Conservation (phyloP, 768 basidiomycete genomes). For the Tylopilus vinaceipallidus region DNA sequence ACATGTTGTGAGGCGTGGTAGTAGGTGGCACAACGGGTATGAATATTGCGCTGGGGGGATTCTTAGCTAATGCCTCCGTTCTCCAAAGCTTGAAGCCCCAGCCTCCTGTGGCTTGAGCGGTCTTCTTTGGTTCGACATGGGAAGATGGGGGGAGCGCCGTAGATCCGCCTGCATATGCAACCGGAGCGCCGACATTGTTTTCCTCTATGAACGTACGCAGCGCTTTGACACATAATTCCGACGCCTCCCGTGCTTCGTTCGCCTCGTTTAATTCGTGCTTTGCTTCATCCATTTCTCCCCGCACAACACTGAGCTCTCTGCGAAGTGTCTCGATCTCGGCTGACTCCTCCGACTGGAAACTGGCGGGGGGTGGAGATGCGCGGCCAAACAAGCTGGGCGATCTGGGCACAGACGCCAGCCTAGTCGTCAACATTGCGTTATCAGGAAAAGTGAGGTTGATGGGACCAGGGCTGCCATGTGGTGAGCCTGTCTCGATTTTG, state of each 20-base stretch:
- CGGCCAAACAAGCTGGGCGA: conserved; percentile 56
- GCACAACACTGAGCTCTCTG: conserved; percentile 54
- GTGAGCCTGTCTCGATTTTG: conserved; percentile 33
- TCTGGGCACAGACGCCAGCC: conserved; percentile 27
- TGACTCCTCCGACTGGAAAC: conserved; percentile 29
- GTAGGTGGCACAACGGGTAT: conserved; percentile 24
- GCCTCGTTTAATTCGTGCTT: conserved; percentile 71
- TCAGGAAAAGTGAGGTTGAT: conserved; percentile 37
- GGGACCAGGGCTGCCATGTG: conserved; percentile 33
- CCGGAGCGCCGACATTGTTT: conserved; percentile 54
- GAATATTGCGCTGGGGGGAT: conserved; percentile 26
- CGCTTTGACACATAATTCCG: conserved; percentile 79
- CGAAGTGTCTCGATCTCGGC: conserved; percentile 57
- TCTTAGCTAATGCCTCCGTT: conserved; percentile 35
- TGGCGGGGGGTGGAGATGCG: conserved; percentile 42
- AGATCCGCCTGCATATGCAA: conserved; percentile 15
- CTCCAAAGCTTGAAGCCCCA: conserved; percentile 78
- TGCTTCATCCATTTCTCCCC: conserved; percentile 58
- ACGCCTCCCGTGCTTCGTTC: conserved; percentile 83
- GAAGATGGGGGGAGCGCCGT: conserved; percentile 16
- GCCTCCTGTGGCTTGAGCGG: conserved; percentile 34
- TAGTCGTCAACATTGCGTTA: conserved; percentile 16
- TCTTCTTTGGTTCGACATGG: conserved; percentile 35
- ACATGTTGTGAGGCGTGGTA: conserved; percentile 19
- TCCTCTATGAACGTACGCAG: conserved; percentile 81